Evolutionary conservation across 2,329 filamentous ascomycete genomes (phyloP).

Genomic region (Neonectria neomacrospora): DNA sequence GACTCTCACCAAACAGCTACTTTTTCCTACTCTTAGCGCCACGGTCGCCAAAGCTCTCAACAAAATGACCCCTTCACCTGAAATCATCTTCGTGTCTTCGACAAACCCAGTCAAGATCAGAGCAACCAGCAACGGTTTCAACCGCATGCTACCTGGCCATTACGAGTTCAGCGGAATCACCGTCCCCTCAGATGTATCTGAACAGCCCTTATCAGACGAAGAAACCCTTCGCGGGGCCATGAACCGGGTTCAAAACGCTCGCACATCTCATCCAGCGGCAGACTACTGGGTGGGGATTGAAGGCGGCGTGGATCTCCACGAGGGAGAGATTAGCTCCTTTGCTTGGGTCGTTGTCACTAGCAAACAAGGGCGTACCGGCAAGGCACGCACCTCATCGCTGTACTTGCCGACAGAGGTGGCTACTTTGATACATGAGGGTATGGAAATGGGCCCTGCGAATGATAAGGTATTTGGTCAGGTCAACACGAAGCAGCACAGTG

Average conservation of each 20-base stretch:
- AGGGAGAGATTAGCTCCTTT: conserved; percentile 49
- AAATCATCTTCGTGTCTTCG: conserved; percentile 50
- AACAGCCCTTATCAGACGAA: conserved; percentile 53
- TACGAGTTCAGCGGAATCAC: conserved; percentile 45
- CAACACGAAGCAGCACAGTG: conserved; percentile 53
- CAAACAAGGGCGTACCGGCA: conserved; percentile 46
- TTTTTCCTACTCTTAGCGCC: not conserved
- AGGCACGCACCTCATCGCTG: conserved; percentile 52
- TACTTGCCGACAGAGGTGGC: conserved; percentile 53
- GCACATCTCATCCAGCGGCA: conserved; percentile 44
- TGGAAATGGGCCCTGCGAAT: conserved; percentile 55
- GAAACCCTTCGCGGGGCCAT: conserved; percentile 53
- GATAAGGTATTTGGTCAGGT: conserved; percentile 51
- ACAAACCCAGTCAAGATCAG: conserved; percentile 54
- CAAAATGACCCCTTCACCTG: not conserved
- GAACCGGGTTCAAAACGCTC: conserved; percentile 51
- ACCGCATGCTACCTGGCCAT: conserved; percentile 48
- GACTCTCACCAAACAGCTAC: not conserved
- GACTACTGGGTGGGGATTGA: conserved; percentile 57
- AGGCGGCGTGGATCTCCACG: conserved; percentile 51
- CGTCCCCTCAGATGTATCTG: conserved; percentile 53
- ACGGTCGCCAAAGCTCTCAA: not conserved
- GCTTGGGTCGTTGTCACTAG: conserved; percentile 54
- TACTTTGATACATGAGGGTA: conserved; percentile 48
- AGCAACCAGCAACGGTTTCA: conserved; percentile 51